Conservation (phyloP, 2,329 filamentous ascomycete species). For the Esteya vermicola region DNA sequence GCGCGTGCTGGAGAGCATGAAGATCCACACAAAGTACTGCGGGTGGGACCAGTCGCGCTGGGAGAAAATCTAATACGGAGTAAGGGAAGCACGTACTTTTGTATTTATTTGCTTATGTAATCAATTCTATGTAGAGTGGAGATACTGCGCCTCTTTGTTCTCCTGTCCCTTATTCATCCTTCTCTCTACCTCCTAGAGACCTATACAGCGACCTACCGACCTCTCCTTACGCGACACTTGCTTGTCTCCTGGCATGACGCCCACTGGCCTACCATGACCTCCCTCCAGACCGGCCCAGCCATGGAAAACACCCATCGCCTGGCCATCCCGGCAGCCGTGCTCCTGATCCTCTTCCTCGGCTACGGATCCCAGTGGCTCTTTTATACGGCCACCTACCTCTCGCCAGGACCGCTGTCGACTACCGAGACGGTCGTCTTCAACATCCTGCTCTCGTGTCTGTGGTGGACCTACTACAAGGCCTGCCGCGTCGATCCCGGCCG, state of each 20-base stretch:
- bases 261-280: slow-evolving; percentile 7
- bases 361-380: slow-evolving; percentile 64
- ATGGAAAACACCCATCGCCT: slow-evolving; percentile 35
- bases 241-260: background rate
- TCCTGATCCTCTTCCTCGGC: slow-evolving; percentile 53
- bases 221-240: too few species aligned
- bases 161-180: background rate
- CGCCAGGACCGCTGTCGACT: slow-evolving; percentile 43
- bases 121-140: background rate
- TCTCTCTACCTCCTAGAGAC: background rate
- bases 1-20: slow-evolving; percentile 60
- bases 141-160: background rate
- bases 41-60: slow-evolving; percentile 25
- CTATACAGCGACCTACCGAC: background rate
- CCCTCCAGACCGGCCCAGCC: slow-evolving; percentile 19
- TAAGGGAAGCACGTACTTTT: too few species aligned
- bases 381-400: slow-evolving; percentile 39
- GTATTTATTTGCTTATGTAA: background rate
- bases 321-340: slow-evolving; percentile 54
- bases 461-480: slow-evolving; percentile 53
- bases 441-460: slow-evolving; percentile 44
- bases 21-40: slow-evolving; percentile 49
- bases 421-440: slow-evolving; percentile 53
- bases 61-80: slow-evolving; percentile 1
- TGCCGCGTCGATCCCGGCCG: slow-evolving; percentile 44